Base-by-base conservation (phyloP, 2,329 filamentous ascomycete genomes). In the Monilinia fructicola region DNA sequence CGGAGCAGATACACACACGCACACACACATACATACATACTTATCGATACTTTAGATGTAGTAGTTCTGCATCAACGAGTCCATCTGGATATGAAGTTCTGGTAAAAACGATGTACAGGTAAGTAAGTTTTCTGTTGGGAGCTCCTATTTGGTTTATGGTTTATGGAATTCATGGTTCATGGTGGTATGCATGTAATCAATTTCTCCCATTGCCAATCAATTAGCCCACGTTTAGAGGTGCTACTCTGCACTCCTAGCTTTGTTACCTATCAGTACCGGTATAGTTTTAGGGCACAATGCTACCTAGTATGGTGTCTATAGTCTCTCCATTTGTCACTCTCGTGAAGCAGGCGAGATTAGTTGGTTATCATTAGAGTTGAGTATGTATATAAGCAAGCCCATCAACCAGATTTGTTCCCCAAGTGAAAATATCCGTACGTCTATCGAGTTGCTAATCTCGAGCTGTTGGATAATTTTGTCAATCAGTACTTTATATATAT, bases 171-270 rank as follows among this genome's bases (percentile, higher is more conserved):
- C 14, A 14, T 14, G 11, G 40, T 42, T 42, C 31, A 35, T 35
- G 31, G 31, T 35, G 5, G 31, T 42, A 55, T 50, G 23, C 7
- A 18, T 21, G 7, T 2, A 38, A 12, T 16, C 11, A 59, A 18
- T 14, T 26, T 59, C 44, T 16, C 7, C 44, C 14, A 4, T 48
- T 38, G 44, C 58, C 58, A 61, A 50, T 61, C 58, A 44, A 54
- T 52, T 61, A 50, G 58, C 46, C 58, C 44, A 50, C 58, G 44
- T 50, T 48, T 23, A 21, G 12, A 42, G 18, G 40, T 58, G 23
- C 21, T 44, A 50, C 44, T 50, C 44, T 28, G 44, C 44, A 26
- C 40, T 42, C 12, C 16, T 42, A 42, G 40, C 40, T 42, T 42
- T 12, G 4, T 14, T 50, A 26, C 0, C 21, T 50, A 38, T n/a